Evolutionary conservation across 2,329 filamentous ascomycete genomes (phyloP).

Genomic region (Graphium sp.): DNA sequence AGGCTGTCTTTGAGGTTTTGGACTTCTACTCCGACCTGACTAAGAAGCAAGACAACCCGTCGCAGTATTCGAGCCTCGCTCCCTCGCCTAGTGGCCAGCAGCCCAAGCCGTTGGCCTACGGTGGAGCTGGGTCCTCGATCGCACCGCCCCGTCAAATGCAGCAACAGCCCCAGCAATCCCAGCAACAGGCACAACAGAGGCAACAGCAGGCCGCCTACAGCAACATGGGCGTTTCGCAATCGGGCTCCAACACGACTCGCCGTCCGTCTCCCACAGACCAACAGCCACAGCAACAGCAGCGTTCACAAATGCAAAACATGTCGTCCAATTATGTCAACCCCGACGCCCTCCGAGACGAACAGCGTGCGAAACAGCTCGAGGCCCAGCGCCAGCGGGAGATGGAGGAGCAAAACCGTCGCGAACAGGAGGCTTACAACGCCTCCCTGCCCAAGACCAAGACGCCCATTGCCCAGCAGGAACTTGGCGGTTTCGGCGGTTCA

Average conservation of each 20-base stretch:
- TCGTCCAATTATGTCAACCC: constrained; percentile 34
- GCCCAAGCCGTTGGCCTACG: constrained; percentile 45
- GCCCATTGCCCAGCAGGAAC: constrained; percentile 75
- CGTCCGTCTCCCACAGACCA: constrained; percentile 25
- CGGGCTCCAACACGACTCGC: constrained; percentile 19
- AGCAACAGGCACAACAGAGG: constrained; percentile 6
- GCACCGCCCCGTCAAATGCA: constrained; percentile 46
- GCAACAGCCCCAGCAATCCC: constrained; percentile 4
- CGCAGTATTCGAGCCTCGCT: constrained; percentile 49
- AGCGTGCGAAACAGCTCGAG: constrained; percentile 46
- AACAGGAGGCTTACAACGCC: constrained; percentile 79
- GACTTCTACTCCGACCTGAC: constrained; percentile 77
- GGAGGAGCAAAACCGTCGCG: constrained; percentile 53
- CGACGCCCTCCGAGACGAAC: constrained; percentile 34
- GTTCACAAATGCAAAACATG: constrained; percentile 40
- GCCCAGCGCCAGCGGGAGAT: constrained; percentile 38
- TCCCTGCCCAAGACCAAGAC: constrained; percentile 68
- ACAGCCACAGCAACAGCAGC: constrained; percentile 39
- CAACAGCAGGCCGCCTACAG: constrained; percentile 26
- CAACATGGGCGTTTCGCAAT: constrained; percentile 17
- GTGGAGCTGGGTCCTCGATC: constrained; percentile 36
- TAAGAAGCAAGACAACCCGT: constrained; percentile 56
- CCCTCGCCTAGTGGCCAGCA: constrained; percentile 44
- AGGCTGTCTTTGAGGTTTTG: constrained; percentile 65
- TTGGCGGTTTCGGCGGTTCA: constrained; percentile 50